Base-by-base conservation (phyloP, 768 basidiomycete genomes). In the Crassisporium funariophilum region DNA sequence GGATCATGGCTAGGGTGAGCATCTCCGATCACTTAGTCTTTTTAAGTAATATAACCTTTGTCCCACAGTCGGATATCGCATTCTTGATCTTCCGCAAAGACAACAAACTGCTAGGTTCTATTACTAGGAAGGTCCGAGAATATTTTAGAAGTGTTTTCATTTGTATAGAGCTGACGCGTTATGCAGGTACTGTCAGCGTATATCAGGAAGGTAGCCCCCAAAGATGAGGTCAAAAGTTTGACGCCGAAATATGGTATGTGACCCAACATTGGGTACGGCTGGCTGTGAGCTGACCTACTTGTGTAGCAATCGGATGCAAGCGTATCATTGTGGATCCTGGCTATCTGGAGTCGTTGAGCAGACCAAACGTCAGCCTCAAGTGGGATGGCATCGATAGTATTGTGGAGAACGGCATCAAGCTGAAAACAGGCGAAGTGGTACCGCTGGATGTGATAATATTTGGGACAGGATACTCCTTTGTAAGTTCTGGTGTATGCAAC, bases 261-360 rank as follows among this genome's bases (percentile, higher is more conserved):
- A 29, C 8, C 19, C 15, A 11, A 15, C 12, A 17, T 20, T 9
- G 7, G n/a, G 13, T 24, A 23, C 41, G 10, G 10, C 19, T 41
- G 23, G 21, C 15, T 20, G 41, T 35, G 11, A 21, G 29, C 39
- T 43, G 34, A 35, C 17, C 49, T 39, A 34, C 27, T 20, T 17
- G 41, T 46, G 4, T 50, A 81, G 80, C 75, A 34, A 74, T 77
- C 22, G 83, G 83, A 16, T 85, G 83, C 59, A 84, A 83, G 61
- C 74, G 85, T 29, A 73, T 84, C 15, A 77, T 86, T 24, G 68
- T 79, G 44, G 81, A 87, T 56, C 77, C 79, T 3, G 74, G 73
- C 13, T 85, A 83, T 57, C 71, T 86, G 15, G 60, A 72, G n/a
- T 65, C 71, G 19, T 60, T 86, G 41, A 67, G 77, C 43, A 68